A percentile compares a stretch with the other conserved stretches of the same genome.
phyloP scores from a whole-genome alignment of 2,329 filamentous ascomycete genomes.

The Ceratocystis papillata region DNA sequence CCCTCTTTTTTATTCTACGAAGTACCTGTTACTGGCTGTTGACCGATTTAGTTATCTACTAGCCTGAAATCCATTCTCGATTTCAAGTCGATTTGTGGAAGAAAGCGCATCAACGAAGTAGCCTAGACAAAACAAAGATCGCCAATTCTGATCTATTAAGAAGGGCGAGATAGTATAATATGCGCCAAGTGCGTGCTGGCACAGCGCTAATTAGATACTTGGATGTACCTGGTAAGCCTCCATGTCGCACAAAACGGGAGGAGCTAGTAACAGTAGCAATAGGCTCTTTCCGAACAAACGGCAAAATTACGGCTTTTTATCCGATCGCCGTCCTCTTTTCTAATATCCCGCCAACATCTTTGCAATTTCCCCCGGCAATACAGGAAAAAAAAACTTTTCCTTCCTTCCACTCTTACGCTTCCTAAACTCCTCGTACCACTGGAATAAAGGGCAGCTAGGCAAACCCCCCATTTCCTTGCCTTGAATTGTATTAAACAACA shows the following conservation, averaged over 20 bases:
- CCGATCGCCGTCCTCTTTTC: not conserved
- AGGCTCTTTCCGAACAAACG: not conserved
- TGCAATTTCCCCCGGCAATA: not conserved
- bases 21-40: not conserved
- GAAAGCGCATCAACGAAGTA: too few relatives aligned
- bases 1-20: too few relatives aligned
- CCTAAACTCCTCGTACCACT: not conserved
- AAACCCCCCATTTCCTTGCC: not conserved
- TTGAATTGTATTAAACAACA: not conserved
- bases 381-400: not conserved
- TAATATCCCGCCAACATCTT: not conserved
- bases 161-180: too few relatives aligned
- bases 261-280: not conserved
- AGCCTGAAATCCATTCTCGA: too few relatives aligned
- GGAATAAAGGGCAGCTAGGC: not conserved
- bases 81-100: too few relatives aligned
- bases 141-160: too few relatives aligned
- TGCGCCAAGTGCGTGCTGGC: too few relatives aligned
- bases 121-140: too few relatives aligned
- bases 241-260: slow-evolving; percentile 1
- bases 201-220: too few relatives aligned
- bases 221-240: not conserved
- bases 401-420: not conserved
- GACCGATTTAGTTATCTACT: not conserved
- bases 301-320: not conserved